Base-by-base conservation (phyloP, 176 grass and related monocot genomes). In the Aegilops tauschii region DNA sequence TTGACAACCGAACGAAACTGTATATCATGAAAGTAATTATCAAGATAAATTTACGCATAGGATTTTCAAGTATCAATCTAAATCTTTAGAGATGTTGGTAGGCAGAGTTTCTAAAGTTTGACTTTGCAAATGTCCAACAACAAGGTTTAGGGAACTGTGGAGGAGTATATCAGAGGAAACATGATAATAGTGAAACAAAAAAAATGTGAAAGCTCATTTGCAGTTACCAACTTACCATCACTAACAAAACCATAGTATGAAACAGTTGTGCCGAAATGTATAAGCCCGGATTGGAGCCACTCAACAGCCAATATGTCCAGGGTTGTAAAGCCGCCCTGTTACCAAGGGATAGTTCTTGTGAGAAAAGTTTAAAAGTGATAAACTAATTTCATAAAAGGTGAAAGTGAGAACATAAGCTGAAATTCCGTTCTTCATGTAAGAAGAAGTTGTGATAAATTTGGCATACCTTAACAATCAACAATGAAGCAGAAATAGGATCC, bases 171-270 rank as follows among this genome's bases (percentile, higher is more conserved):
- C 1, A 68, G 21, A 76, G 47, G 18, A 62, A 40, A 20, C 47
- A 44, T 23, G 52, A 69, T 13, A 56, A 78, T 12, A 77, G 3
- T 61, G 29, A 9, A 88, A 56, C 37, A 77, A 65, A 78, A 65
- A 34, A 76, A 59, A 75, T 32, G 20, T 40, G 21, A 86, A 59
- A 35, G 18, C 30, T 45, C 44, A 81, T 86, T 36, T 63, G 50
- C 78, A 74, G 36, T 89, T 99, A 99, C 94, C 94, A 90, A 96
- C 97, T 89, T 99, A 99, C 94, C 97, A 90, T 99, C 97, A 87
- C 94, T 96, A 67, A 99, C 68, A 85, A 99, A 99, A 80, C 97
- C 94, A 92, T 94, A 99, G 77, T 99, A 99, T 49, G 97, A 94
- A 87, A 96, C 94, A 80, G 97, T 99, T 76, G 96, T 92, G 64